Evolutionary conservation across 1,139 yeast genomes (phyloP), one percentile per base, ranked within the genome.

Genomic region (Candida gigantensis): DNA sequence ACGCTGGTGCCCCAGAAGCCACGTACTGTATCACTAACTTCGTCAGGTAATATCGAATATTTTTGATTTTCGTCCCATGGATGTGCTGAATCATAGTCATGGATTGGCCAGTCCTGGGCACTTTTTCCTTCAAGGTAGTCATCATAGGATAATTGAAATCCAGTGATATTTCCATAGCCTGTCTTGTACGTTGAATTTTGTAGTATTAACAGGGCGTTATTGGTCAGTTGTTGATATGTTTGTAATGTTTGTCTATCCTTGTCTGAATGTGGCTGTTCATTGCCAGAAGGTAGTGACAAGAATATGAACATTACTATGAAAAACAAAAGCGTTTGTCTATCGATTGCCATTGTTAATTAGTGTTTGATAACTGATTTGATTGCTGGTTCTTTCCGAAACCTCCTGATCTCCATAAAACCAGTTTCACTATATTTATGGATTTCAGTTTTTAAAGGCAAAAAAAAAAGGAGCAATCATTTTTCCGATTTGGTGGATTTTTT

Each of bases 161-260:
- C 96, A 0, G 95, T 84, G 8, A 87, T 57, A 49, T 85, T 83
- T 1, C 84, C 85, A 54, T 82, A 83, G 6, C 88, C 88, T 3
- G 59, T 45, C 12, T 53, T 42, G 53, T 74, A 81, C 2, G 72
- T 65, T 26, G 77, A 63, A 24, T 65, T 58, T 11, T 48, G 45
- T 28, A 83, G 58, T 9, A 60, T 57, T 3, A 56, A 47, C 8
- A 57, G 56, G 17, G 65, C 60, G 12, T 52, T 46, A 16, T 51
- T 50, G 6, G 73, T 52, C 33, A 64, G 63, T 9, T 61, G 55
- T 32, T 68, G 62, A 44, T 57, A 68, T 16, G 40, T 40, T 12
- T 37, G 40, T 18, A 69, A 44, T 4, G 67, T 54, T 20, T 53
- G 57, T 35, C 59, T 51, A 35, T 56, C 69, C 37, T 50, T 51